Base-by-base conservation (phyloP, 192 early-diverging fungal genomes). In the Paraglomus occultum region DNA sequence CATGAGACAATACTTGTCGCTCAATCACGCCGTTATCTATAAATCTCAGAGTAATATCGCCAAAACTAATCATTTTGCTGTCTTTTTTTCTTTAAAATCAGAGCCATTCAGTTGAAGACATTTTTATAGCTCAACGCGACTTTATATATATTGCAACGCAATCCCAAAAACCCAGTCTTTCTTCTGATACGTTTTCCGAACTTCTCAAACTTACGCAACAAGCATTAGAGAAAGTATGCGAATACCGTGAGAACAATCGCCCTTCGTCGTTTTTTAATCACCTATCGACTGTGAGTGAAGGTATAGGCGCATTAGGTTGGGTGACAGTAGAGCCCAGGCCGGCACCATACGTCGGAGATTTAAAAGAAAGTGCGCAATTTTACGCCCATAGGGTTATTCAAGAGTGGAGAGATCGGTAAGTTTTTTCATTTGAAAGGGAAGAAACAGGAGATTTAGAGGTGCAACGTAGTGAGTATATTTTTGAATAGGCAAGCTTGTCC, bases 221-320 rank as follows among this genome's bases (percentile, higher is more conserved):
- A 9, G 84, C 84, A 20, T 81, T 99, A 20, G 79, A 76, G 68
- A 78, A 84, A 51, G 81, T 89, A 54, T 81, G 85, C 66, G 84
- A 83, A 43, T 64, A 97, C 44, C 85, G 84, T 48, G 94, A 97
- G 51, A 85, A 83, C 64, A 93, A 95, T 80, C 82, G 97, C 44
- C 76, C 88, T 15, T 85, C 80, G 31, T 83, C 88, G 44, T 68
- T 87, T 38, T 91, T 88, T 74, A 90, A 89, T 75, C 92, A 96
- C 70, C 79, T 99, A 70, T 86, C 89, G 39, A 79, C 89, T 10
- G 89, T 99, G 15, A 88, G 88, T 50, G 95, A 99, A 71, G 94
- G 94, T 73, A 87, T 93, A 54, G 84, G 90, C 20, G 95, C 92
- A 22, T 85, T 99, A 66, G 92, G 92, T 20, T 99, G 97, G 97